Evolutionary conservation across 2,329 filamentous ascomycete genomes (phyloP).

Genomic region (Fonsecaea erecta): DNA sequence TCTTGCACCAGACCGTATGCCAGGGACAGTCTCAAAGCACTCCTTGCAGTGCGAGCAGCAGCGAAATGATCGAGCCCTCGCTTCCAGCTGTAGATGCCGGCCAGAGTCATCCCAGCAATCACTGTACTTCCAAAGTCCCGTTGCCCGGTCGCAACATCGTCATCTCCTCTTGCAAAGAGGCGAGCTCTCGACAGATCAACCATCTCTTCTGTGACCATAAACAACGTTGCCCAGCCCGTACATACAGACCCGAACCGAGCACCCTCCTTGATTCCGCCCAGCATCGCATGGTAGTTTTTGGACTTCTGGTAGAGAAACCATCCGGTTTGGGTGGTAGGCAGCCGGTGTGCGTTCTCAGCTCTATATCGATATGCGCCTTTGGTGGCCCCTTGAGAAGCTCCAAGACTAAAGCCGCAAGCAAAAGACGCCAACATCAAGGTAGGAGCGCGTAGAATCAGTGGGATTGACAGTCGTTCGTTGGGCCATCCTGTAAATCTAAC

Average conservation of each 20-base stretch:
- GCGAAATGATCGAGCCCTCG: conserved; percentile 79
- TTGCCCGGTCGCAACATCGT: conserved; percentile 67
- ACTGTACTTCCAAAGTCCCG: conserved; percentile 82
- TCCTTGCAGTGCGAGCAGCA: conserved; percentile 75
- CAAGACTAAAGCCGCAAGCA: conserved; percentile 70
- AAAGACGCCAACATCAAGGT: conserved; percentile 68
- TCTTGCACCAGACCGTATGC: conserved; percentile 84
- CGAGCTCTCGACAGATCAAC: conserved; percentile 72
- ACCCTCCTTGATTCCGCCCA: conserved; percentile 78
- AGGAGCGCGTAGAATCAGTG: conserved; percentile 68
- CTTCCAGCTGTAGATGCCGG: conserved; percentile 84
- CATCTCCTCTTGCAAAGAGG: conserved; percentile 79
- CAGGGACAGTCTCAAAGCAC: conserved; percentile 78
- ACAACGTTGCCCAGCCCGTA: conserved; percentile 72
- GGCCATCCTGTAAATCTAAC: conserved; percentile 39
- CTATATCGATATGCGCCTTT: conserved; percentile 81
- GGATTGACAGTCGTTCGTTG: conserved; percentile 61
- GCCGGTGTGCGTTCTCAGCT: conserved; percentile 93
- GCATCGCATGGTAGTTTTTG: conserved; percentile 88
- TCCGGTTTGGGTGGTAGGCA: conserved; percentile 78
- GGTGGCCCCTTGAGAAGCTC: conserved; percentile 72
- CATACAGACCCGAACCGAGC: conserved; percentile 73
- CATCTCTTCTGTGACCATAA: conserved; percentile 82
- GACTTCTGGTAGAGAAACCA: conserved; percentile 99
- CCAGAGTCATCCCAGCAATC: conserved; percentile 79